Evolutionary conservation across 2,329 filamentous ascomycete species (phyloP).

Genomic region (Diplodia corticola): DNA sequence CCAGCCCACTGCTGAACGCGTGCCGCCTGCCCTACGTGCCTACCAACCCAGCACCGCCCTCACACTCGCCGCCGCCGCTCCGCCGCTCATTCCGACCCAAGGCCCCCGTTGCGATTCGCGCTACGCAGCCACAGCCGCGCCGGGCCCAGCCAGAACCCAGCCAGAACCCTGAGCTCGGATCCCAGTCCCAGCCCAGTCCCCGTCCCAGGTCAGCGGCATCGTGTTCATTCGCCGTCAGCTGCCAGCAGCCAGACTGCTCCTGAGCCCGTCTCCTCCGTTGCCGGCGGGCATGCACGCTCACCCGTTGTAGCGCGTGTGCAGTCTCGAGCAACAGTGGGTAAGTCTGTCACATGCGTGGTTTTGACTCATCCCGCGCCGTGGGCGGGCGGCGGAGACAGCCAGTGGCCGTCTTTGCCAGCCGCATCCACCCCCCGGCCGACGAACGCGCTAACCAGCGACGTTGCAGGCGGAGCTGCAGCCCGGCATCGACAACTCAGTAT

Average conservation of each 20-base stretch:
- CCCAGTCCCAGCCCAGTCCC: conserved; percentile 4
- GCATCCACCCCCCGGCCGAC: conserved; percentile 6
- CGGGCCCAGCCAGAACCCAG: conserved; percentile 1
- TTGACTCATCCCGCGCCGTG: conserved; percentile 3
- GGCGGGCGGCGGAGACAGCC: not conserved
- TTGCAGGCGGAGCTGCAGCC: conserved; percentile 17
- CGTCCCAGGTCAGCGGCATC: not conserved
- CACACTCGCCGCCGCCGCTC: not conserved
- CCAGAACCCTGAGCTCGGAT: conserved; percentile 13
- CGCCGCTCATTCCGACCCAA: conserved; percentile 1
- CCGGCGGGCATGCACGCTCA: conserved; percentile 16
- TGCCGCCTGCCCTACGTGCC: no score
- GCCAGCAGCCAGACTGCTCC: not conserved
- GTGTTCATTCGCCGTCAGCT: not conserved
- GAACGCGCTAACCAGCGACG: conserved; percentile 14
- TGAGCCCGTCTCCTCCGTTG: not conserved
- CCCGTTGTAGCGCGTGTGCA: not conserved
- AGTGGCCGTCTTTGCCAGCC: conserved; percentile 3
- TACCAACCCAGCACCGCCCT: not conserved
- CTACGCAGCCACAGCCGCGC: conserved; percentile 10
- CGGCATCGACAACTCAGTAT: conserved; percentile 17
- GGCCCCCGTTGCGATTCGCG: conserved; percentile 3
- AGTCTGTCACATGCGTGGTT: conserved; percentile 4
- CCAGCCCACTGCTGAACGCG: not conserved
- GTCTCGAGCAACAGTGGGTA: conserved; percentile 7